Conservation (phyloP, 2,329 filamentous ascomycete species). For the Atkinsonella texensis region DNA sequence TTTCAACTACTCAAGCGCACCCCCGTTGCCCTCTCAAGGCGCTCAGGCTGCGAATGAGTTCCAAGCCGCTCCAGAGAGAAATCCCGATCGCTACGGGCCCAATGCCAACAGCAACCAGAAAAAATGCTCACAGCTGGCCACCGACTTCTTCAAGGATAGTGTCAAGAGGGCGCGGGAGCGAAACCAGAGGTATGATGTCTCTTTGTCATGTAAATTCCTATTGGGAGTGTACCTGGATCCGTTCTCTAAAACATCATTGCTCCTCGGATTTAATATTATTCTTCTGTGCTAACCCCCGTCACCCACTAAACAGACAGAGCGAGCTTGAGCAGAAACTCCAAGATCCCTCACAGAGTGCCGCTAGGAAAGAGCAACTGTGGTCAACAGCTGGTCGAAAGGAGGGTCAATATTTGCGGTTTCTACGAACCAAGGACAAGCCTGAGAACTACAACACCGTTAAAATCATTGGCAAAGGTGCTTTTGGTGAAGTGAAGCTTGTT, state of each 20-base stretch:
- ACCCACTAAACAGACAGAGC: constrained; percentile 55
- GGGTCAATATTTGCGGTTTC: constrained; percentile 83
- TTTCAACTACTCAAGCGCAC: constrained; percentile 46
- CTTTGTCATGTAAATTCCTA: background rate
- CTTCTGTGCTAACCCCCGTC: background rate
- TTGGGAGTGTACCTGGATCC: background rate
- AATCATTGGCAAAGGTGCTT: constrained; percentile 97
- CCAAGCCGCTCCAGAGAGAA: constrained; percentile 68
- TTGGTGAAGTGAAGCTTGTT: constrained; percentile 95
- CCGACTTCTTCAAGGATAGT: constrained; percentile 97
- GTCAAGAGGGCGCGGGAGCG: constrained; percentile 91
- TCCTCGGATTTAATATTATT: background rate
- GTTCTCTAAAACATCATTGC: background rate
- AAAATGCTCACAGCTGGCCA: constrained; percentile 58
- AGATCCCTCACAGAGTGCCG: constrained; percentile 61
- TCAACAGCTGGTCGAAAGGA: constrained; percentile 78
- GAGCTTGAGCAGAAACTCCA: constrained; percentile 80
- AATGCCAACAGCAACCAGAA: constrained; percentile 59
- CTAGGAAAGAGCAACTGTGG: constrained; percentile 74
- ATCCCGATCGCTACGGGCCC: constrained; percentile 50
- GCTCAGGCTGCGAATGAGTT: constrained; percentile 58
- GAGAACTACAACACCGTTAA: constrained; percentile 95
- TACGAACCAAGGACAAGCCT: constrained; percentile 84
- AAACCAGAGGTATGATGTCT: constrained; percentile 65
- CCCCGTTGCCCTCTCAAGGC: constrained; percentile 51